Evolutionary conservation across 2,329 filamentous ascomycete species (phyloP), one percentile per base, ranked within the genome.

Genomic region (Pseudogymnoascus sp.): DNA sequence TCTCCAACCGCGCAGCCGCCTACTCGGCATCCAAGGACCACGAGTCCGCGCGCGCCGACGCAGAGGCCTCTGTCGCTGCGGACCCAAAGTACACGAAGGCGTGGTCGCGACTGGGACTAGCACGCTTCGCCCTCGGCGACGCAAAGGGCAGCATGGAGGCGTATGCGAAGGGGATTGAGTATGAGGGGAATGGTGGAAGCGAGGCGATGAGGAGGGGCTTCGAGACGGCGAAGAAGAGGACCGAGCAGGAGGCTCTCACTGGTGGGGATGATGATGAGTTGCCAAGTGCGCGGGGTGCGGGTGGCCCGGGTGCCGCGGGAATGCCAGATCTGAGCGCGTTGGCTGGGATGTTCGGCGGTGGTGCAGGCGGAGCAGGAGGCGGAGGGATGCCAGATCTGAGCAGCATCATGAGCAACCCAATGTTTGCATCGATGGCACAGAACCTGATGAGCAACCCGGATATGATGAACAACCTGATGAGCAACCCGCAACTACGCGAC

Each of bases 181-280:
- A 91, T 67, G 95, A 99, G 77, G 93, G 95, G 61, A 95, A 87
- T 73, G 95, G 95, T 62, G 95, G 95, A 66, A 96, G 90, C 69
- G 93, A 97, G 14, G 92, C 93, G 65, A 97, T 97, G 95, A 93
- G 92, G 82, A 96, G 93, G 79, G 95, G 95, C 19, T 95, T 85
- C 74, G 93, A 97, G 83, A 97, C 95, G 14, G 93, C 93, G 62
- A 95, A 90, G 82, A 86, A 86, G 72, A 86, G 90, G 71, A 88
- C 96, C 53, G 91, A 93, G 67, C 92, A 96, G 76, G 84, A 93
- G 71, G 86, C 85, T 67, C 79, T 75, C 60, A 77, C 78, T 61
- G 76, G 75, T 59, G 77, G 78, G 65, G 78, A 78, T 59, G 76
- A 77, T 40, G 79, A 80, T 14, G 77, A 81, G 21, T 77, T 82